Percentiles rank a stretch among this genome's conserved stretches.
phyloP scores from a whole-genome alignment of 441 rosid species.

The Dalechampia spathulata region DNA sequence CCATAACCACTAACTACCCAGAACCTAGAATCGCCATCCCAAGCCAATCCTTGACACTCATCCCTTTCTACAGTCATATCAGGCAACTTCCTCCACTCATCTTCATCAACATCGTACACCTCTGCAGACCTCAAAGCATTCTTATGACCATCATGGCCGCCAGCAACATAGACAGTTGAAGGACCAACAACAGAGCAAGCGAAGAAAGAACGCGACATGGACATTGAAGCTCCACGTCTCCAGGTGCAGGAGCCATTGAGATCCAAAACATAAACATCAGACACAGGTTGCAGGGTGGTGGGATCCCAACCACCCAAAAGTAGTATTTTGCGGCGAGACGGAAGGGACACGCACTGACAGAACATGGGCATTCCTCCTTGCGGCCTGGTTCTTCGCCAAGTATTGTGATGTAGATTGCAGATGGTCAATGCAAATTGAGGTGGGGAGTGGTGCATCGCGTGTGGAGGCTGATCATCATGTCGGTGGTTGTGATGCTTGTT shows the following conservation, averaged over 20 bases:
- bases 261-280: slow-evolving; percentile 39
- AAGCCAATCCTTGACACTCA: slow-evolving; percentile 40
- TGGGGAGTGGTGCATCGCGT: slow-evolving; percentile 16
- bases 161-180: slow-evolving; percentile 36
- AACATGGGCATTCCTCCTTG: slow-evolving; percentile 32
- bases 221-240: slow-evolving; percentile 40
- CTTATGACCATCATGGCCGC: slow-evolving; percentile 53
- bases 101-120: slow-evolving; percentile 35
- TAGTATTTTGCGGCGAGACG: slow-evolving; percentile 24
- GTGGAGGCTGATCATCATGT: too few relatives aligned
- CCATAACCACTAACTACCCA: slow-evolving; percentile 56
- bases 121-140: slow-evolving; percentile 41
- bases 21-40: slow-evolving; percentile 31
- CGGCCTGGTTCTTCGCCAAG: slow-evolving; percentile 32
- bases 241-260: slow-evolving; percentile 27
- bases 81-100: slow-evolving; percentile 40
- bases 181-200: slow-evolving; percentile 40
- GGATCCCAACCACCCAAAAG: slow-evolving; percentile 56
- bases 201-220: slow-evolving; percentile 44
- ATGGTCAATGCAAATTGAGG: slow-evolving; percentile 37
- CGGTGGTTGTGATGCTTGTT: slow-evolving; percentile 5
- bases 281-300: slow-evolving; percentile 37
- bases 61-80: slow-evolving; percentile 47
- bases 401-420: slow-evolving; percentile 25
- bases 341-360: slow-evolving; percentile 42